phyloP scores from a whole-genome alignment of 2,329 filamentous ascomycete genomes.

The Monosporascus sp. region DNA sequence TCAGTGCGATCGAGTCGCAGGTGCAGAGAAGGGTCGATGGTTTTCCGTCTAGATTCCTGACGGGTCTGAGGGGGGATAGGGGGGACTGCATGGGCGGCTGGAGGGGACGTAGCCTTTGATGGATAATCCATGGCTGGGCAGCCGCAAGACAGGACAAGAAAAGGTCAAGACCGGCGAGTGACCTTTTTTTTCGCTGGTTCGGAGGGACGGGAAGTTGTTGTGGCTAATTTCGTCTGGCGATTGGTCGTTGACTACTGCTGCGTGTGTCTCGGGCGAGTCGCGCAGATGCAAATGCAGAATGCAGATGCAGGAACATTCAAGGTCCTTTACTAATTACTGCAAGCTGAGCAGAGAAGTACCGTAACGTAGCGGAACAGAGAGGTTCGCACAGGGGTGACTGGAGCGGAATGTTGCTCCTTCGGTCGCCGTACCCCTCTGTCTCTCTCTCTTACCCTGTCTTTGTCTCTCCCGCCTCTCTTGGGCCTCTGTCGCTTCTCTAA shows the following conservation, averaged over 20 bases:
- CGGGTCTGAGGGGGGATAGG: constrained; percentile 25
- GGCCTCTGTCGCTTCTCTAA: not conserved
- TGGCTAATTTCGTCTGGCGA: not conserved
- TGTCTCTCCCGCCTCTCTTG: not conserved
- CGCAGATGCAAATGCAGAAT: too few species aligned
- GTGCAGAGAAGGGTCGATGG: constrained; percentile 26
- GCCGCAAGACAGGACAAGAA: constrained; percentile 8
- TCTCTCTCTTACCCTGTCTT: not conserved
- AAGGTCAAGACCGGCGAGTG: constrained; percentile 4
- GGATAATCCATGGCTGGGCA: constrained; percentile 17
- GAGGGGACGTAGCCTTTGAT: constrained; percentile 7
- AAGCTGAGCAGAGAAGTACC: not conserved
- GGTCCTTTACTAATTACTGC: not conserved
- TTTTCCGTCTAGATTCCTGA: constrained; percentile 27
- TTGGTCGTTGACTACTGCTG: not conserved
- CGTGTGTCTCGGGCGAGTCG: not conserved
- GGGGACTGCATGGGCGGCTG: constrained; percentile 15
- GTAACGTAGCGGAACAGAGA: too few species aligned
- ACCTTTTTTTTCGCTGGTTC: not conserved
- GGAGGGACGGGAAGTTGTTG: not conserved
- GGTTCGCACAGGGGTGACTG: not conserved
- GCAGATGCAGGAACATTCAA: not conserved
- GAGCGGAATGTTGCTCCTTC: not conserved
- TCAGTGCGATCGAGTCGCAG: constrained; percentile 18
- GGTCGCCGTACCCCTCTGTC: not conserved